These are phyloP conservation scores for Toxoplasma gondii DNA, from an alignment of 169 alveolate species.

Conservation along the genomic window DNA sequence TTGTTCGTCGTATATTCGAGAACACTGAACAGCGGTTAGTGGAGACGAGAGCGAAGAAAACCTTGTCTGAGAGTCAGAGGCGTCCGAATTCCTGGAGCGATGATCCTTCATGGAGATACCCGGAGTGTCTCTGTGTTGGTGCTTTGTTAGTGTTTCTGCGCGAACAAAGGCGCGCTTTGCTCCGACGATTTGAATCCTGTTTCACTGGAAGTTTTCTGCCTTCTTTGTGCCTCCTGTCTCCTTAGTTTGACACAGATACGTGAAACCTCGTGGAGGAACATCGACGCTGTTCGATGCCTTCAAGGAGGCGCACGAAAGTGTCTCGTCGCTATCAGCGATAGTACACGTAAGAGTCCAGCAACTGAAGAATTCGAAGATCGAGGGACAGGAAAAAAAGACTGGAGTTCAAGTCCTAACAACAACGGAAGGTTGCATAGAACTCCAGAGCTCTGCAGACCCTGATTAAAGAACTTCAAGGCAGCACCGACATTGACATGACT, in stretches of 20 bases:
- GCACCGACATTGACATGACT: not conserved
- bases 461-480: not conserved
- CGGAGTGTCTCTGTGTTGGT: too few species aligned
- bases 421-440: not conserved
- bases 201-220: too few species aligned
- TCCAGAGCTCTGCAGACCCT: not conserved
- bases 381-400: not conserved
- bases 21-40: too few species aligned
- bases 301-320: conserved; percentile 33
- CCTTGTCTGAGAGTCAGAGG: too few species aligned
- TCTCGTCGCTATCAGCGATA: conserved; percentile 6
- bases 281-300: conserved; percentile 22
- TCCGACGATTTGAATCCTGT: too few species aligned
- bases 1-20: too few species aligned
- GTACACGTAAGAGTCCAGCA: not conserved
- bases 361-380: not conserved
- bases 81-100: too few species aligned
- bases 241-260: not conserved
- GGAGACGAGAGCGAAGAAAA: too few species aligned
- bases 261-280: not conserved
- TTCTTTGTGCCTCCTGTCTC: not conserved
- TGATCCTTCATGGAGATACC: too few species aligned
- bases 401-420: too few species aligned
- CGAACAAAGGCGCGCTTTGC: too few species aligned
- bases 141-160: too few species aligned